phyloP scores from a whole-genome alignment of 2,329 filamentous ascomycete genomes.

The Whalleya microplaca region DNA sequence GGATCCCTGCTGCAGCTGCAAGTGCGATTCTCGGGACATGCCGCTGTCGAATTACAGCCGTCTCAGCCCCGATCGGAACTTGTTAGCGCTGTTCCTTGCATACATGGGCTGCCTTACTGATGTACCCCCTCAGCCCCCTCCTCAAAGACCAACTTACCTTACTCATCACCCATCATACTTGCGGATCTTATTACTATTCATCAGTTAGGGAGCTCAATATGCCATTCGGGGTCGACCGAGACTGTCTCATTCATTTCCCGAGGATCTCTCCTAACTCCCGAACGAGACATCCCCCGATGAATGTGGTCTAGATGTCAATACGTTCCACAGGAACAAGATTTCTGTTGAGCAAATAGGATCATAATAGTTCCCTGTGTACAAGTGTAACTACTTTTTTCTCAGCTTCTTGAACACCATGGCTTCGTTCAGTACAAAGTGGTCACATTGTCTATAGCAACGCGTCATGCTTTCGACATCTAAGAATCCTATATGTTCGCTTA shows the following conservation, averaged over 20 bases:
- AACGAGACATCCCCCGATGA: background rate
- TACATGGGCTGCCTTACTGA: too few species aligned
- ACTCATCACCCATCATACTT: background rate
- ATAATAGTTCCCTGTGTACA: background rate
- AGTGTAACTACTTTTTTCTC: background rate
- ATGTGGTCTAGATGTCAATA: background rate
- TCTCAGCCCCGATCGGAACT: background rate
- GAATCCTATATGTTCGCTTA: too few species aligned
- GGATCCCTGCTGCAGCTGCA: background rate
- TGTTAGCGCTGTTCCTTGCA: background rate
- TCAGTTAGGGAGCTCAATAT: background rate
- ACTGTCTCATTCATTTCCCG: background rate
- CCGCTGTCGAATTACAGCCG: background rate
- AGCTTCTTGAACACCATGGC: background rate
- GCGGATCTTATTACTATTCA: background rate
- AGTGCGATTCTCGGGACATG: background rate
- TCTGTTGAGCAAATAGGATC: background rate
- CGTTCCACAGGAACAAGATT: background rate
- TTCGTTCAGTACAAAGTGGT: background rate
- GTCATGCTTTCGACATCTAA: conserved; percentile 1
- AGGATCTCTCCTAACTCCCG: conserved; percentile 18
- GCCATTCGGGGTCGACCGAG: background rate
- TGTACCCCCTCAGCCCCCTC: too few species aligned
- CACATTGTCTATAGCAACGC: background rate
- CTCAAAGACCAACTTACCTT: background rate